Percentiles rank a stretch among this genome's conserved stretches.
Evolutionary conservation across 2,329 filamentous ascomycete species (phyloP).

Genomic region (Triangularia verruculosa): DNA sequence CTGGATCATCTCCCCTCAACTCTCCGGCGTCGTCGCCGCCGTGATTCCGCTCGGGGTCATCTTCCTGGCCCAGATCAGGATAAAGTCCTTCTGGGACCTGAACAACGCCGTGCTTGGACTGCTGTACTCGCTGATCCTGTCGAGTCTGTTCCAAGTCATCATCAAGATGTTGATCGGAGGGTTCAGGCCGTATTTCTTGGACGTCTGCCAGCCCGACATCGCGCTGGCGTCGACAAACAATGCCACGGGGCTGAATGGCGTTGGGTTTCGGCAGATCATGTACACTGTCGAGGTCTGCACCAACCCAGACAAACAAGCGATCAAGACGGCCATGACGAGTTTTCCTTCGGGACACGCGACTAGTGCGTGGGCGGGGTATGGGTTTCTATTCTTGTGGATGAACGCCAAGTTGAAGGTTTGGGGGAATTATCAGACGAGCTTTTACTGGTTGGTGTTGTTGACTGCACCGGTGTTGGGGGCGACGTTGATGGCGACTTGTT

Average conservation of each 20-base stretch:
- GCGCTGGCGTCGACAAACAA: constrained; percentile 41
- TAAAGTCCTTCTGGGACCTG: constrained; percentile 66
- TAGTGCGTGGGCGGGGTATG: constrained; percentile 60
- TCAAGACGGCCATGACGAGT: constrained; percentile 61
- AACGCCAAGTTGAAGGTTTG: constrained; percentile 72
- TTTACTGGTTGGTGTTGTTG: constrained; percentile 63
- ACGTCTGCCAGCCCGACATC: constrained; percentile 59
- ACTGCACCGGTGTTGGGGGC: constrained; percentile 60
- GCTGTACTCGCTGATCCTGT: constrained; percentile 65
- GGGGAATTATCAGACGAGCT: constrained; percentile 61
- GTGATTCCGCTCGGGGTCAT: constrained; percentile 64
- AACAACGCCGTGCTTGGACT: constrained; percentile 71
- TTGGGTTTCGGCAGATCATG: constrained; percentile 59
- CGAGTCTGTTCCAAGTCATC: constrained; percentile 74
- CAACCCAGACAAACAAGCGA: constrained; percentile 46
- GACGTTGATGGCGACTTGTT: constrained; percentile 55
- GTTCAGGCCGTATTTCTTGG: constrained; percentile 68
- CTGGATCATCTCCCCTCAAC: constrained; percentile 59
- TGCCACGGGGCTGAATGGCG: constrained; percentile 38
- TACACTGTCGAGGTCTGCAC: constrained; percentile 63
- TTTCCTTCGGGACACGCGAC: constrained; percentile 69
- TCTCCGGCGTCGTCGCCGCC: constrained; percentile 54
- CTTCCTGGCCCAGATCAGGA: constrained; percentile 62
- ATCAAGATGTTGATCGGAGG: constrained; percentile 74
- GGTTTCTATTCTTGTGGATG: constrained; percentile 65